Percentiles rank a stretch among this genome's conserved stretches.
phyloP scores from a whole-genome alignment of 1,284 basidiomycete genomes.

The Boletus calvinii region DNA sequence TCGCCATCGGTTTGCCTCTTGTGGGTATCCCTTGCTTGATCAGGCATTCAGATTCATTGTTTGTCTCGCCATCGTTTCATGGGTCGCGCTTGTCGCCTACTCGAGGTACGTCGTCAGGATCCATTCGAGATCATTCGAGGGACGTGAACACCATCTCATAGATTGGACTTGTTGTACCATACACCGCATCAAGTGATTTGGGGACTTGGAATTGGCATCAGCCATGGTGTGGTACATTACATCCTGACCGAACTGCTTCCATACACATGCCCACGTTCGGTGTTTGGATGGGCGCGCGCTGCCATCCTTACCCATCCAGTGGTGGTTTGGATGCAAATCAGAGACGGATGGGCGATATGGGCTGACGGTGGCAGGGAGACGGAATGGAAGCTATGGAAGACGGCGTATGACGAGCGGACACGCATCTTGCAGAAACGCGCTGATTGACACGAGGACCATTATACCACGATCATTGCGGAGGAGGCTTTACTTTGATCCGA shows the following conservation, averaged over 20 bases:
- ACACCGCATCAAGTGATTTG: conserved; percentile 68
- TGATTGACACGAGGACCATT: conserved; percentile 3
- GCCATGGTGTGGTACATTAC: conserved; percentile 60
- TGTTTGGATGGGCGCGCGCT: conserved; percentile 49
- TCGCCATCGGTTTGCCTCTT: conserved; percentile 62
- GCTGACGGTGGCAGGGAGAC: conserved; percentile 63
- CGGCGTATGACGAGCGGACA: conserved; percentile 37
- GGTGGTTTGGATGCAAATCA: conserved; percentile 63
- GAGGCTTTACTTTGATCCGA: background rate
- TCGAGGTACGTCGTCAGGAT: conserved; percentile 53
- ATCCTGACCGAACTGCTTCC: conserved; percentile 62
- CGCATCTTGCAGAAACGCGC: conserved; percentile 15
- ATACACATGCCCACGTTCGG: conserved; percentile 46
- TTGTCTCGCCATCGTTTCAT: conserved; percentile 51
- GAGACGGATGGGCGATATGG: conserved; percentile 83
- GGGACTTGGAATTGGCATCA: conserved; percentile 67
- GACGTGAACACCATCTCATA: conserved; percentile 27
- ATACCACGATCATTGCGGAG: conserved; percentile 9
- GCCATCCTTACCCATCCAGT: conserved; percentile 58
- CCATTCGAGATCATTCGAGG: background rate
- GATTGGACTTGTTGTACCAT: conserved; percentile 75
- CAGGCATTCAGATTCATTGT: conserved; percentile 44
- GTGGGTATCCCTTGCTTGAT: conserved; percentile 53
- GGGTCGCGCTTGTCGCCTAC: conserved; percentile 71
- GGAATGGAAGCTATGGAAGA: conserved; percentile 66